These are phyloP conservation scores for Cladosporium sp. DNA, from an alignment of 2,329 filamentous ascomycete genomes.

Conservation along the genomic window DNA sequence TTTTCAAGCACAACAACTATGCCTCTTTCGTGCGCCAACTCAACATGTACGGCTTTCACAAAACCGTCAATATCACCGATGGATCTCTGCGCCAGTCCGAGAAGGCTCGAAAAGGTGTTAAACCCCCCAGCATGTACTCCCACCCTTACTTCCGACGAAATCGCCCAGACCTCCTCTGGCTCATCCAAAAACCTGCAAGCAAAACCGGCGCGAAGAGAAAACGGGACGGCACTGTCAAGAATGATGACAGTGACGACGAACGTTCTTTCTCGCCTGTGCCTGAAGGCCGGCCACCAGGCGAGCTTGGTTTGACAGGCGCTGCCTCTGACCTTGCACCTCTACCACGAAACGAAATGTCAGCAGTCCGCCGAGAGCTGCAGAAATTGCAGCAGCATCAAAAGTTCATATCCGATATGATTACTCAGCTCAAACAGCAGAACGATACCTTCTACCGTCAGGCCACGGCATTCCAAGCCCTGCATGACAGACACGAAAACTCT, in stretches of 20 bases:
- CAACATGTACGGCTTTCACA: constrained; percentile 54
- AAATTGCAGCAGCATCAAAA: constrained; percentile 81
- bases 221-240: constrained; percentile 55
- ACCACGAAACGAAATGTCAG: constrained; percentile 67
- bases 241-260: constrained; percentile 69
- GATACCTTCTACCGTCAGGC: constrained; percentile 84
- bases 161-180: constrained; percentile 86
- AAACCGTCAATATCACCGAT: constrained; percentile 69
- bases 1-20: constrained; percentile 78
- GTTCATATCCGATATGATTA: constrained; percentile 77
- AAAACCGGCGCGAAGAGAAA: constrained; percentile 48
- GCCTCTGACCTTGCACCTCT: constrained; percentile 48
- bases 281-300: constrained; percentile 21
- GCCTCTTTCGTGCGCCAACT: constrained; percentile 71
- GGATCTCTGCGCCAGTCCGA: constrained; percentile 98
- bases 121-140: constrained; percentile 96
- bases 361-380: constrained; percentile 73
- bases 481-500: constrained; percentile 95
- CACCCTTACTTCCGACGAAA: constrained; percentile 95
- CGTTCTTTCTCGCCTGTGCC: constrained; percentile 26
- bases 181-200: constrained; percentile 92
- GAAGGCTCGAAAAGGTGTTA: constrained; percentile 84
- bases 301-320: constrained; percentile 31
- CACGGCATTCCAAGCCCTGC: constrained; percentile 80
- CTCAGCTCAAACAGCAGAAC: constrained; percentile 76